Conservation (phyloP, 202 grass and related monocot species). For the Panicum hallii region DNA sequence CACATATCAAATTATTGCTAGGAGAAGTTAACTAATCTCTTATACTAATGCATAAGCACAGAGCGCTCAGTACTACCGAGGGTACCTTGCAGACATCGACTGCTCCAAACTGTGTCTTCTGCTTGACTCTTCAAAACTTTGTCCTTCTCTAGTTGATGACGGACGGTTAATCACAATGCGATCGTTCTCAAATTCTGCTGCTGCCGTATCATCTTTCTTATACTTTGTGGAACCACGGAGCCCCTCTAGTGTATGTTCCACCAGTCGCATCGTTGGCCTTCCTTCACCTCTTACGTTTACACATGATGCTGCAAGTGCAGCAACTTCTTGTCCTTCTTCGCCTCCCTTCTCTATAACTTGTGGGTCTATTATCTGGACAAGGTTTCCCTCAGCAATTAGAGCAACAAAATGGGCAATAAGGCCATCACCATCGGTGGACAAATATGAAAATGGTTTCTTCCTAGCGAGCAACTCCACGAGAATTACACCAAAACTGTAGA, state of each 20-base stretch:
- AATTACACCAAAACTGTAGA: conserved; percentile 37
- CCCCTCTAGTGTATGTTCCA: conserved; percentile 33
- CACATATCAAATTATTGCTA: background rate
- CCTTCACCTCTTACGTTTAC: background rate
- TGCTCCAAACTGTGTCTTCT: conserved; percentile 9
- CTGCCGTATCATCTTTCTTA: no score
- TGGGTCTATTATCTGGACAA: background rate
- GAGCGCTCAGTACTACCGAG: background rate
- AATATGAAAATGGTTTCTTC: conserved; percentile 47
- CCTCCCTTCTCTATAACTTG: background rate
- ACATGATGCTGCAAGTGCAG: background rate
- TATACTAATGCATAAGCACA: background rate
- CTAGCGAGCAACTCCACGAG: conserved; percentile 67
- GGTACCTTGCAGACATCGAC: background rate
- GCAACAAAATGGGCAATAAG: background rate
- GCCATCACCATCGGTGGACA: background rate
- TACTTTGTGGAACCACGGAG: background rate
- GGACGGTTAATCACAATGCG: no score
- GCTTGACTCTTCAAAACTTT: background rate
- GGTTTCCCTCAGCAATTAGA: background rate
- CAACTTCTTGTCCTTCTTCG: background rate
- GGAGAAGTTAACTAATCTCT: background rate
- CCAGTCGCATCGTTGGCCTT: background rate
- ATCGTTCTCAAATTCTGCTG: background rate
- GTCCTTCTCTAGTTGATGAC: background rate